A percentile compares a stretch with the other conserved stretches of the same genome.
Conservation (phyloP, 495 filamentous ascomycete species). For the Penicillium ucsense region DNA sequence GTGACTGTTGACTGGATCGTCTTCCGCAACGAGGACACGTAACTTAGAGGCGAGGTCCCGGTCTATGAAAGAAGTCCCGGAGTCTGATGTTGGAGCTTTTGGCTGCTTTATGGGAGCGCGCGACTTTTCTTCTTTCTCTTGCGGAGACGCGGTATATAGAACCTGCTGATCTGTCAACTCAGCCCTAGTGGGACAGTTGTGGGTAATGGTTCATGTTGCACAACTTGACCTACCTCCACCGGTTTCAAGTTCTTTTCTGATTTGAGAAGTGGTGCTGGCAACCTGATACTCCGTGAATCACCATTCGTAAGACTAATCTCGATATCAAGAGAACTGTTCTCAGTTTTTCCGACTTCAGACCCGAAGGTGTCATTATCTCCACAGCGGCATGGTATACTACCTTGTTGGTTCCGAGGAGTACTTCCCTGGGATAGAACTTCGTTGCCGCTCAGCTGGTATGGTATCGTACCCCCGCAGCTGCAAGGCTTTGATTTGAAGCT, state of each 20-base stretch:
- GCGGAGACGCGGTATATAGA: not conserved
- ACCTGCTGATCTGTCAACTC: not conserved
- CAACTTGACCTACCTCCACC: not conserved
- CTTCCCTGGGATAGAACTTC: no score
- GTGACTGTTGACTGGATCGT: slow-evolving; percentile 81
- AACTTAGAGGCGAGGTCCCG: slow-evolving; percentile 22
- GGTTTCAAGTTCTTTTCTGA: not conserved
- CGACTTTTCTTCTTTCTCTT: not conserved
- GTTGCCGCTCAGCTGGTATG: no score
- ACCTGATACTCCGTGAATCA: slow-evolving; percentile 6
- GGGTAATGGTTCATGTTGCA: not conserved
- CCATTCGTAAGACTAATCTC: slow-evolving; percentile 8
- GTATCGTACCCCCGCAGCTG: no score
- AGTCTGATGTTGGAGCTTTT: not conserved
- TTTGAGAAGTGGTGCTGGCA: not conserved
- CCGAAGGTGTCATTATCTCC: slow-evolving; percentile 3
- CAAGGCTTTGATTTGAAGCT: no score
- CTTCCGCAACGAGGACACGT: slow-evolving; percentile 70
- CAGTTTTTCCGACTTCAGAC: slow-evolving; percentile 1
- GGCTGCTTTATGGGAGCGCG: not conserved
- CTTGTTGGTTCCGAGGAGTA: not conserved
- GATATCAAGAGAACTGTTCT: slow-evolving; percentile 4
- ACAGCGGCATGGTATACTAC: slow-evolving; percentile 5
- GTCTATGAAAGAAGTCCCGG: not conserved
- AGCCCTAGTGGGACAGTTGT: not conserved